Evolutionary conservation across 306 rosid species (phyloP), one percentile per base, ranked within the genome.

Genomic region (Castanea crenata): DNA sequence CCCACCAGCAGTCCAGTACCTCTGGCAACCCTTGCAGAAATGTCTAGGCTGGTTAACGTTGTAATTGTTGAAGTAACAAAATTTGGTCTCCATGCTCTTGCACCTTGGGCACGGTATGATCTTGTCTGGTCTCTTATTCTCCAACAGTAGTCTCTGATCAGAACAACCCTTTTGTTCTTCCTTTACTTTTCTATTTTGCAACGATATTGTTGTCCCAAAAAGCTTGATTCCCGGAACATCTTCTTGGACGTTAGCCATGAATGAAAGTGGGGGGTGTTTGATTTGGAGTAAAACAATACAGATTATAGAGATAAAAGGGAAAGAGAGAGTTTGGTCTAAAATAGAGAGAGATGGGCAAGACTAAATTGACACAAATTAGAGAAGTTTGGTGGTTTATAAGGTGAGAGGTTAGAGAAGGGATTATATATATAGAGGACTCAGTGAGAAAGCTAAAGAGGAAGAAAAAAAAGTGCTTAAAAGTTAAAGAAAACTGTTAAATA

Each of bases 1-100:
- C 41, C 98, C 98, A 1, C 98, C 98, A 11, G 94, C 95, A 0
- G 98, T 94, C 98, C 98, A 94, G 78, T 94, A 94, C 67, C 98
- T 83, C 80, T 94, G 97, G 54, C 98, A 94, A 10, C 89, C 86
- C 85, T 94, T 94, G 25, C 98, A 94, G 78, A 94, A 94, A 79
- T 94, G 97, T 29, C 98, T 86, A 3, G 98, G 98, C 82, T 94
- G 98, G 74, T 94, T 94, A 27, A 94, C 96, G 81, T 94, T 94
- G 83, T 94, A 94, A 75, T 94, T 94, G 38, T 94, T 94, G 87
- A 94, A 94, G 79, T 94, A 94, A 69, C 98, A 94, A 79, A 94
- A 94, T 73, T 94, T 94, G n/a, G 98, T 94, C 76, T 94, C 97
- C 90, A 84, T 79, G 87, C 98, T 94, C 79, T 94, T 91, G 90